A percentile compares a stretch with the other conserved stretches of the same genome.
phyloP scores from a whole-genome alignment of 768 basidiomycete genomes.

The Termitomyces sp. region DNA sequence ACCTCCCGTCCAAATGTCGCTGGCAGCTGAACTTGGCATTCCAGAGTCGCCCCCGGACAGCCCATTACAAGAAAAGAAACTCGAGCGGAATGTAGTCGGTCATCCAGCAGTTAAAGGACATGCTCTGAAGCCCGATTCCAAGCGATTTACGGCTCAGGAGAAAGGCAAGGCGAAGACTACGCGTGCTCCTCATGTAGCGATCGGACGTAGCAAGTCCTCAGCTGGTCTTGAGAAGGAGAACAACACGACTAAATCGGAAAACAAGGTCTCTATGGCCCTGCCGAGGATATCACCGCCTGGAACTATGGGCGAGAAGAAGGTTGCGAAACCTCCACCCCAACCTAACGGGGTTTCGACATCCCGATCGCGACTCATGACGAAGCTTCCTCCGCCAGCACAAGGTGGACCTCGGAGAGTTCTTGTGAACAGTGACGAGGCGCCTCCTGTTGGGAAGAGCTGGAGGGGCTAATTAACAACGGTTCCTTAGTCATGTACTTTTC shows the following conservation, averaged over 20 bases:
- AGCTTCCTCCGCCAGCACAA: conserved; percentile 31
- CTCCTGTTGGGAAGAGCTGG: conserved; percentile 46
- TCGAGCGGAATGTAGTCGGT: conserved; percentile 29
- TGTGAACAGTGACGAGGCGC: conserved; percentile 66
- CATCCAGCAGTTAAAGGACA: conserved; percentile 21
- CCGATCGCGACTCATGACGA: conserved; percentile 24
- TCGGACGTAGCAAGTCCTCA: conserved; percentile 23
- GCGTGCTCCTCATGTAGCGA: conserved; percentile 27
- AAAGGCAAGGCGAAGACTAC: conserved; percentile 37
- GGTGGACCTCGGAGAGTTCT: conserved; percentile 66
- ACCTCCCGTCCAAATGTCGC: conserved; percentile 29
- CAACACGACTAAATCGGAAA: background rate
- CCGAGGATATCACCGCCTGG: conserved; percentile 24
- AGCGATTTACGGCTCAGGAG: conserved; percentile 34
- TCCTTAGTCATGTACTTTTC: background rate
- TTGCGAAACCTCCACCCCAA: conserved; percentile 20
- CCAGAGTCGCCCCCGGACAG: conserved; percentile 43
- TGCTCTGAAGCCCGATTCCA: conserved; percentile 30
- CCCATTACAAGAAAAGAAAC: conserved; percentile 54
- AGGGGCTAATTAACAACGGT: conserved; percentile 38
- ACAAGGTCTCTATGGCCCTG: conserved; percentile 6
- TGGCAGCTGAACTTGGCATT: conserved; percentile 47
- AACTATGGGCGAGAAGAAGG: conserved; percentile 16
- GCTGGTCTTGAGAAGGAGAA: conserved; percentile 31
- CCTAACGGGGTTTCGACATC: conserved; percentile 19